Evolutionary conservation across 495 filamentous ascomycete genomes (phyloP).

Genomic region (Podospora didyma): DNA sequence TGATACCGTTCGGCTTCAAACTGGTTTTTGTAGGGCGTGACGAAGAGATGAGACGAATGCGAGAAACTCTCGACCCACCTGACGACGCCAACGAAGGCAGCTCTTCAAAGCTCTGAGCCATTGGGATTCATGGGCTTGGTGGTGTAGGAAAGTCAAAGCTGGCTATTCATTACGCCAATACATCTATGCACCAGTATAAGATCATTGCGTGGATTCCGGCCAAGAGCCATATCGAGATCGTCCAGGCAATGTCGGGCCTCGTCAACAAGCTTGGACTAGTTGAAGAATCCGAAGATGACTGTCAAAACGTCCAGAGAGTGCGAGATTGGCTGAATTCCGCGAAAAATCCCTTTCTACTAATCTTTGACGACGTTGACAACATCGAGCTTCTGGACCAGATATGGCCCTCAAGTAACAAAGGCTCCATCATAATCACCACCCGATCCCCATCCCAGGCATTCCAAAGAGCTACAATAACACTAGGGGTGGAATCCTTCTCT

Average conservation of each 20-base stretch:
- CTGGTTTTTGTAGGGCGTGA: conserved; percentile 2
- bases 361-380: conserved; percentile 11
- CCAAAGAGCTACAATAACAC: not conserved
- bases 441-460: conserved; percentile 5
- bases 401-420: conserved; percentile 6
- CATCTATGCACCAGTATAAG: conserved; percentile 7
- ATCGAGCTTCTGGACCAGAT: conserved; percentile 9
- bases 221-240: conserved; percentile 6
- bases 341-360: conserved; percentile 5
- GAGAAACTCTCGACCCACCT: conserved; percentile 2
- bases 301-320: not conserved
- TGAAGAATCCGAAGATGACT: conserved; percentile 5
- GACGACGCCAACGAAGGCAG: not conserved
- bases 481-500: not conserved
- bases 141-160: conserved; percentile 15
- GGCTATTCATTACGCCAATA: conserved; percentile 16
- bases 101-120: conserved; percentile 2
- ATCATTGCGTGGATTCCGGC: conserved; percentile 12
- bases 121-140: conserved; percentile 14
- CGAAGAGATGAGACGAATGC: not conserved
- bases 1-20: conserved; percentile 7
- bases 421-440: conserved; percentile 9
- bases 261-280: conserved; percentile 8
- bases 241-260: conserved; percentile 6
- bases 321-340: conserved; percentile 10